Base-by-base conservation (phyloP, 768 basidiomycete genomes). In the Cystobasidiopsis lactophilus region DNA sequence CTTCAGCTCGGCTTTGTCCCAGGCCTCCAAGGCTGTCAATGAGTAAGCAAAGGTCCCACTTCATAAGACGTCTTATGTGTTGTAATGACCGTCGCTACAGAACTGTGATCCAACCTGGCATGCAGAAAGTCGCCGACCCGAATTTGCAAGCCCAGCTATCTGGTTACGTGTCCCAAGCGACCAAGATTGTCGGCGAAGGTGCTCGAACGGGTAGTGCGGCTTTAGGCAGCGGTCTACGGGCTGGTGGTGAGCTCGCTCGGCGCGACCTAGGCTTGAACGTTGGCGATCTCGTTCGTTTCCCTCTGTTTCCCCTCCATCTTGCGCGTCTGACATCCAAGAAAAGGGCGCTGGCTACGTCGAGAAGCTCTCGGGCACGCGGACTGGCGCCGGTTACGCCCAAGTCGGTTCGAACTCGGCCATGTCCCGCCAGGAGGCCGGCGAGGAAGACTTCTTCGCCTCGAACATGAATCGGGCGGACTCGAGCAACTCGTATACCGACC, bases 81-180 rank as follows among this genome's bases (percentile, higher is more conserved):
- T 35, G 0, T 13, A 23, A 35, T 24, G 4, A 19, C 7, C n/a
- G n/a, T n/a, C n/a, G n/a, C n/a, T n/a, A 1, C 43, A 58, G 59
- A 5, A 80, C 76, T 59, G 81, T 96, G 40, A 80, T 96, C 54
- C 85, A 93, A 65, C 91, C 91, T 5, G 80, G 82, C 21, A 69
- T 89, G 64, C 80, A 82, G 62, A 76, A 74, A 57, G 83, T 82
- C 27, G 73, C 70, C 50, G 88, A 93, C 64, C 86, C 88, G 11
- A 72, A 69, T 50, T 74, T 91, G 58, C 80, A 85, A 56, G 76
- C 77, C 1, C 78, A 72, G 52, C 75, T 89, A 48, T 73, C 72
- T 59, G 78, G 77, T 16, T 84, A 85, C 65, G 74, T 82, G 43
- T n/a, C 11, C 40, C 48, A 31, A 16, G 63, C 62, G 67, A 70